Percentiles rank a stretch among this genome's conserved stretches.
These are phyloP conservation scores for Lophiostoma macrostomum DNA, from an alignment of 495 filamentous ascomycete genomes.

Conservation along the genomic window DNA sequence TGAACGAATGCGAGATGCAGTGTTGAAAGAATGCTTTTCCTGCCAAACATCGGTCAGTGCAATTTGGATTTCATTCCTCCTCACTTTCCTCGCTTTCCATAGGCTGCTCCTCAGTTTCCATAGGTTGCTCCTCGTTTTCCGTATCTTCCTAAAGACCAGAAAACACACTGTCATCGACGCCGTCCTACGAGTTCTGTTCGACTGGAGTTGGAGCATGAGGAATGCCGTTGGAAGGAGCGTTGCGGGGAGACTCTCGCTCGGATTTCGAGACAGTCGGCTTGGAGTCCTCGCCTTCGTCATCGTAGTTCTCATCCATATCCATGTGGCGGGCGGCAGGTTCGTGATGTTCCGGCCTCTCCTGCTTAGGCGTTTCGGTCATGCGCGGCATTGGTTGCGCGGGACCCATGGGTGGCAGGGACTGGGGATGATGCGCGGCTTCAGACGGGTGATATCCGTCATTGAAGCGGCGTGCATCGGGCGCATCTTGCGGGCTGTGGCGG, in stretches of 20 bases:
- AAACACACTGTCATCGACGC: too few relatives aligned
- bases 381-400: constrained; percentile 24
- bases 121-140: too few relatives aligned
- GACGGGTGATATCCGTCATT: constrained; percentile 84
- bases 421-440: constrained; percentile 84
- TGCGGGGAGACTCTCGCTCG: constrained; percentile 46
- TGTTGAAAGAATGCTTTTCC: too few relatives aligned
- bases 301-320: constrained; percentile 96
- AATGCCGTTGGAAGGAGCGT: constrained; percentile 21
- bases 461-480: constrained; percentile 59
- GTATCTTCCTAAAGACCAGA: too few relatives aligned
- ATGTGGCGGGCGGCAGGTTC: constrained; percentile 91
- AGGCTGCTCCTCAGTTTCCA: too few relatives aligned
- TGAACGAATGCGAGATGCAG: too few relatives aligned
- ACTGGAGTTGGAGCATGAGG: constrained; percentile 36
- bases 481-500: constrained; percentile 77
- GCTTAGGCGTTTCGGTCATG: constrained; percentile 32
- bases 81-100: too few relatives aligned
- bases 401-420: constrained; percentile 60
- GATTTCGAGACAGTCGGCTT: constrained; percentile 59
- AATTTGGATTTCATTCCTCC: too few relatives aligned
- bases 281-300: constrained; percentile 81
- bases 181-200: constrained; percentile 30
- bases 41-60: too few relatives aligned
- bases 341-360: constrained; percentile 36